Evolutionary conservation across 768 basidiomycete species (phyloP).

Genomic region (Xerocomus potaroensis): DNA sequence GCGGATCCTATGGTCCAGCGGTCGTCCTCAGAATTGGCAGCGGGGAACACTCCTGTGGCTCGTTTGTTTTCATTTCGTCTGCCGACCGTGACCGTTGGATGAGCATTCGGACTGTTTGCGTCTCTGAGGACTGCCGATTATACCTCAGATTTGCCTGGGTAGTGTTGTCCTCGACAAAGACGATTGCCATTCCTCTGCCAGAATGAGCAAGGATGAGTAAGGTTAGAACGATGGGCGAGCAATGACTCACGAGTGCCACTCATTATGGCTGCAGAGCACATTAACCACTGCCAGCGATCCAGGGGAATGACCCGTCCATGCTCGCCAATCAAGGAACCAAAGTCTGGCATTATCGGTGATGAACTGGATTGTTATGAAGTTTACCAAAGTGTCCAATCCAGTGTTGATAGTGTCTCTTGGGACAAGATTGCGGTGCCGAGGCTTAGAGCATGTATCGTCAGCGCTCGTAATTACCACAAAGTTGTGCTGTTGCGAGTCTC

Average conservation of each 20-base stretch:
- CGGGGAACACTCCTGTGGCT: not conserved
- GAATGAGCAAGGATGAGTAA: not conserved
- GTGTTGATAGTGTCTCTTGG: slow-evolving; percentile 45
- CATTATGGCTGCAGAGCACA: slow-evolving; percentile 13
- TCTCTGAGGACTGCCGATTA: not conserved
- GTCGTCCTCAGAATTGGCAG: not conserved
- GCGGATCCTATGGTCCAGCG: not conserved
- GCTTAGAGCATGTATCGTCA: slow-evolving; percentile 33
- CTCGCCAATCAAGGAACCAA: slow-evolving; percentile 27
- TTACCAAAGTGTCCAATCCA: slow-evolving; percentile 1
- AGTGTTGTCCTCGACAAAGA: slow-evolving; percentile 5
- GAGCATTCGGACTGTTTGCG: not conserved
- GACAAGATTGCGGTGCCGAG: slow-evolving; percentile 35
- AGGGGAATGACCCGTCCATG: too few species aligned
- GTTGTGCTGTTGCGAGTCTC: slow-evolving; percentile 30
- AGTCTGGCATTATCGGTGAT: slow-evolving; percentile 50
- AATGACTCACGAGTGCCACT: slow-evolving; percentile 15
- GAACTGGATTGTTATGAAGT: slow-evolving; percentile 38
- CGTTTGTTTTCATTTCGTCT: not conserved
- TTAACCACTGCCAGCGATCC: not conserved
- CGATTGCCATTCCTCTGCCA: slow-evolving; percentile 10
- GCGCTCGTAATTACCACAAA: slow-evolving; percentile 46
- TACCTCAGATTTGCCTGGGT: not conserved
- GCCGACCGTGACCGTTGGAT: not conserved
- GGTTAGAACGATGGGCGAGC: too few species aligned